Conservation (phyloP, 352 stramenopile species). For the Phytophthora sansomeana region DNA sequence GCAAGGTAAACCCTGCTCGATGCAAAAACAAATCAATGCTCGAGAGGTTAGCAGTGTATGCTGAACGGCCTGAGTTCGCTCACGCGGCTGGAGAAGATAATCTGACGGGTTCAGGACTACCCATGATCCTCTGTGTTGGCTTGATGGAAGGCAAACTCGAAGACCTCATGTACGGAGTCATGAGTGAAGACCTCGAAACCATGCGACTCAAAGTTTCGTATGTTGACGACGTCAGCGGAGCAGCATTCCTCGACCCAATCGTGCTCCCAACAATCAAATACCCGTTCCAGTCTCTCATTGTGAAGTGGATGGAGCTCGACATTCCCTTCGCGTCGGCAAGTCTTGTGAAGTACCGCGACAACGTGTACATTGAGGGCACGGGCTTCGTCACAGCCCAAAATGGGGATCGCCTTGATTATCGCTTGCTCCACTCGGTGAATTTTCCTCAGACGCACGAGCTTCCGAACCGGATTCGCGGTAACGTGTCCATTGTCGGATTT, state of each 20-base stretch:
- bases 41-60: conserved; percentile 46
- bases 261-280: conserved; percentile 25
- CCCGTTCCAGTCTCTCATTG: conserved; percentile 32
- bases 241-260: conserved; percentile 35
- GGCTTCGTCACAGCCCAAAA: conserved; percentile 26
- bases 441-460: conserved; percentile 35
- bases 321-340: conserved; percentile 22
- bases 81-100: conserved; percentile 1
- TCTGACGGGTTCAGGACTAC: conserved; percentile 3
- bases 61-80: conserved; percentile 21
- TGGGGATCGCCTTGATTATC: conserved; percentile 44
- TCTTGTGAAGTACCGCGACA: conserved; percentile 42
- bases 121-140: conserved; percentile 31
- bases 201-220: conserved; percentile 31
- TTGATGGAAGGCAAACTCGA: conserved; percentile 29
- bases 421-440: conserved; percentile 49
- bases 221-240: conserved; percentile 2
- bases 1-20: conserved; percentile 25
- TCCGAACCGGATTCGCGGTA: conserved; percentile 41
- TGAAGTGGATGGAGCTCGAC: conserved; percentile 42
- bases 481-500: conserved; percentile 40
- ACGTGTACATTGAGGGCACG: conserved; percentile 41
- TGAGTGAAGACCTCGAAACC: conserved; percentile 24
- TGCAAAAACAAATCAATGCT: conserved; percentile 48
- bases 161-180: conserved; percentile 36